phyloP scores from a whole-genome alignment of 805 yeast species.

The Torulaspora maleeae region DNA sequence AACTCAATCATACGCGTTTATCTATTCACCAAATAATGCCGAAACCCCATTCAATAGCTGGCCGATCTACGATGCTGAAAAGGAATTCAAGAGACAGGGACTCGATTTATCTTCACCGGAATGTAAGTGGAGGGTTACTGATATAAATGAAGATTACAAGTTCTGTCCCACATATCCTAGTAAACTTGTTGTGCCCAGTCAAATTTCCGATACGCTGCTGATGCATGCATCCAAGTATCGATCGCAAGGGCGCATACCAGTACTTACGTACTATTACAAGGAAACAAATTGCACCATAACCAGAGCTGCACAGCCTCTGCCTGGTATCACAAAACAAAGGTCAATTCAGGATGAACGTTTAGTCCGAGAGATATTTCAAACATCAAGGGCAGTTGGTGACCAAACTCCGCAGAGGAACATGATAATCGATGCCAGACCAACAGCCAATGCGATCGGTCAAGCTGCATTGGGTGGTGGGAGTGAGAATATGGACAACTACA shows the following conservation, averaged over 20 bases:
- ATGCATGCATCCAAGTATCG: slow-evolving; percentile 81
- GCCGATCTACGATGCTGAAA: slow-evolving; percentile 55
- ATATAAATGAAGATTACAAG: slow-evolving; percentile 57
- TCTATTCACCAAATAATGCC: slow-evolving; percentile 67
- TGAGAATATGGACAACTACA: slow-evolving; percentile 84
- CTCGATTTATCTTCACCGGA: slow-evolving; percentile 32
- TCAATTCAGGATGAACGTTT: slow-evolving; percentile 89
- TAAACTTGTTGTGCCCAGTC: slow-evolving; percentile 61
- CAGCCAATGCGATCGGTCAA: slow-evolving; percentile 94
- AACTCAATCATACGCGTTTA: slow-evolving; percentile 71
- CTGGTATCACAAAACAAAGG: slow-evolving; percentile 81
- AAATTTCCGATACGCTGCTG: slow-evolving; percentile 75
- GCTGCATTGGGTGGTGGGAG: slow-evolving; percentile 98
- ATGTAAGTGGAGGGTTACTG: slow-evolving; percentile 64
- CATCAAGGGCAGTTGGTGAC: slow-evolving; percentile 42
- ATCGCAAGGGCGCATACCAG: slow-evolving; percentile 82
- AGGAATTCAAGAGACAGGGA: slow-evolving; percentile 76
- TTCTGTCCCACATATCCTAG: slow-evolving; percentile 76
- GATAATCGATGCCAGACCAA: slow-evolving; percentile 86
- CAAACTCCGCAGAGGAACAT: slow-evolving; percentile 46
- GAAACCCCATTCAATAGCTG: slow-evolving; percentile 69
- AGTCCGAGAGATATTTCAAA: slow-evolving; percentile 64
- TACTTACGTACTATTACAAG: slow-evolving; percentile 67
- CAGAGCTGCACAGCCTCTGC: slow-evolving; percentile 88
- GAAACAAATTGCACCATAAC: slow-evolving; percentile 73